Conservation (phyloP, 257 asterid species). For the Coffea canephora region DNA sequence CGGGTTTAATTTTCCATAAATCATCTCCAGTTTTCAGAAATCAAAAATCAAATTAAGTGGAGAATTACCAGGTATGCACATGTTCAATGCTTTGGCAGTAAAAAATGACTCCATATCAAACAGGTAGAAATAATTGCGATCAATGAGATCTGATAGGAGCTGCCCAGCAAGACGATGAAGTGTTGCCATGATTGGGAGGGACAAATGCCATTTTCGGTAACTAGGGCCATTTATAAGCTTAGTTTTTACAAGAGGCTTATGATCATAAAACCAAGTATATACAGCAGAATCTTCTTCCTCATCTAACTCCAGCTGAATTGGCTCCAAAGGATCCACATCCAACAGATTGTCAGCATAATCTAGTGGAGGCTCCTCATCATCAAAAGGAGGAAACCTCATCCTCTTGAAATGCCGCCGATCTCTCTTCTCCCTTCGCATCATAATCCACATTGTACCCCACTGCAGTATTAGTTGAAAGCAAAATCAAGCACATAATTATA, state of each 20-base stretch:
- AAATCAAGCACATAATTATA: not conserved
- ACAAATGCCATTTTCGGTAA: conserved; percentile 96
- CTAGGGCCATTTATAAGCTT: conserved; percentile 98
- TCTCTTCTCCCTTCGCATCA: conserved; percentile 99
- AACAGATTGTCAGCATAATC: conserved; percentile 96
- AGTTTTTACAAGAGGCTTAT: conserved; percentile 93
- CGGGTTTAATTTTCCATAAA: not conserved
- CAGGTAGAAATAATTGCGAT: conserved; percentile 86
- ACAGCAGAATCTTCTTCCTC: conserved; percentile 99
- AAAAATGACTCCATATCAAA: conserved; percentile 99
- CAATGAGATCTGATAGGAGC: conserved; percentile 89
- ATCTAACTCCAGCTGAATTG: conserved; percentile 92
- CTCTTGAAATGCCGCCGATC: conserved; percentile 97
- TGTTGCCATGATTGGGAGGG: conserved; percentile 97
- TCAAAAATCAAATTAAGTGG: not conserved
- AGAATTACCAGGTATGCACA: conserved; percentile 92
- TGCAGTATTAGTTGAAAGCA: conserved; percentile 20
- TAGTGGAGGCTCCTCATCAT: conserved; percentile 97
- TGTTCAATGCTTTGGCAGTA: conserved; percentile 94
- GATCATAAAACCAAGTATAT: conserved; percentile 96
- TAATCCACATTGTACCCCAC: conserved; percentile 99
- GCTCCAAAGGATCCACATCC: conserved; percentile 97
- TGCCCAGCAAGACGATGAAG: conserved; percentile 98
- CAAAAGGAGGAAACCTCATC: conserved; percentile 98
- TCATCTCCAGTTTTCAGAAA: not conserved